Conservation (phyloP, 2,329 filamentous ascomycete genomes). For the Coleophoma cylindrospora region DNA sequence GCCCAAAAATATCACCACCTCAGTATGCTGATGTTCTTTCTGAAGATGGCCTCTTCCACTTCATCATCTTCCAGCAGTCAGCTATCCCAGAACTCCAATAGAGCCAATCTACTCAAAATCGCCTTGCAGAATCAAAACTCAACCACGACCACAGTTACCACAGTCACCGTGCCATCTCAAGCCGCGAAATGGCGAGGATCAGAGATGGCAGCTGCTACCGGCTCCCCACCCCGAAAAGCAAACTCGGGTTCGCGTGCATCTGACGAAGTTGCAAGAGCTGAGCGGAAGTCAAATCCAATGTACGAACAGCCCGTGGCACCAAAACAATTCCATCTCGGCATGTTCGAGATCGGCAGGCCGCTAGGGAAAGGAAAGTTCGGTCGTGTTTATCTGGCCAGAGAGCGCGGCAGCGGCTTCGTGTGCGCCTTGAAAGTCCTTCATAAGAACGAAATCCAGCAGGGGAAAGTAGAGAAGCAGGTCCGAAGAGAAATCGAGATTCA, state of each 20-base stretch:
- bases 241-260: slow-evolving; percentile 35
- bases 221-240: slow-evolving; percentile 49
- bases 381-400: slow-evolving; percentile 66
- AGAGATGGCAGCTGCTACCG: slow-evolving; percentile 35
- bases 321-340: slow-evolving; percentile 67
- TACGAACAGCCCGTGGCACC: slow-evolving; percentile 51
- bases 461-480: slow-evolving; percentile 66
- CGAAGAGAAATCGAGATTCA: slow-evolving; percentile 72
- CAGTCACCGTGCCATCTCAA: slow-evolving; percentile 65
- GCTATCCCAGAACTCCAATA: slow-evolving; percentile 48
- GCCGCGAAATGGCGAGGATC: slow-evolving; percentile 46
- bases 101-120: slow-evolving; percentile 81
- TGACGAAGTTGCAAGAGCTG: slow-evolving; percentile 44
- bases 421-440: slow-evolving; percentile 72
- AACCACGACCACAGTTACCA: slow-evolving; percentile 57
- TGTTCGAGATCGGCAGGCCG: slow-evolving; percentile 73
- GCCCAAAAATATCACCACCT: slow-evolving; percentile 20
- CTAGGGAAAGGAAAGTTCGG: slow-evolving; percentile 72
- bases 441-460: slow-evolving; percentile 65
- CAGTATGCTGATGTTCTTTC: slow-evolving; percentile 25
- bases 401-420: slow-evolving; percentile 62
- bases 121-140: slow-evolving; percentile 74
- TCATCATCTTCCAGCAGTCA: slow-evolving; percentile 22
- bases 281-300: slow-evolving; percentile 46
- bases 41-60: slow-evolving; percentile 23